phyloP scores from a whole-genome alignment of 176 grass and related monocot genomes.

The Dendrocalamus sinicus region DNA sequence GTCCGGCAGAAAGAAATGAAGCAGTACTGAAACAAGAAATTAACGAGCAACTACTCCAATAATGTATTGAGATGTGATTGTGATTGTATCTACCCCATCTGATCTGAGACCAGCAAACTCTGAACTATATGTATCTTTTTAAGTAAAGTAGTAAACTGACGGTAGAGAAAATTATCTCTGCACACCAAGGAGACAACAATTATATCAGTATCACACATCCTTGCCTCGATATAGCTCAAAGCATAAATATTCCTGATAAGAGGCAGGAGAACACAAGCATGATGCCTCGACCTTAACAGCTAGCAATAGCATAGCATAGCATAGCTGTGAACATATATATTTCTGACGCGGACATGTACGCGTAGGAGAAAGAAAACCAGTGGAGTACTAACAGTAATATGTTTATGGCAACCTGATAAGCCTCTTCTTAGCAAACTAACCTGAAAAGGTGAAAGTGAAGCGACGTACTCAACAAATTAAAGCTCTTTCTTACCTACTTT shows the following conservation, averaged over 20 bases:
- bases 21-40: background rate
- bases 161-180: background rate
- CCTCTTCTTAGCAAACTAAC: conserved; percentile 2
- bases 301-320: too few relatives aligned
- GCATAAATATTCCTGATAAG: too few relatives aligned
- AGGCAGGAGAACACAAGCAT: too few relatives aligned
- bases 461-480: background rate
- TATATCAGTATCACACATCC: too few relatives aligned
- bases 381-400: background rate
- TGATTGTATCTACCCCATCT: background rate
- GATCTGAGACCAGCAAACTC: background rate
- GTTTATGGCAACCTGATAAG: background rate
- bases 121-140: background rate
- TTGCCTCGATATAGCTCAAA: too few relatives aligned
- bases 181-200: too few relatives aligned
- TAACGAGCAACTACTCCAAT: background rate
- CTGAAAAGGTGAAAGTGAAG: conserved; percentile 21
- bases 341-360: background rate
- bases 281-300: too few relatives aligned
- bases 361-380: background rate
- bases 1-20: background rate
- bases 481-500: conserved; percentile 23
- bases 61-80: background rate
- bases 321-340: background rate
- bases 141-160: background rate